Base-by-base conservation (phyloP, 2,329 filamentous ascomycete genomes). In the Talaromyces sp. region DNA sequence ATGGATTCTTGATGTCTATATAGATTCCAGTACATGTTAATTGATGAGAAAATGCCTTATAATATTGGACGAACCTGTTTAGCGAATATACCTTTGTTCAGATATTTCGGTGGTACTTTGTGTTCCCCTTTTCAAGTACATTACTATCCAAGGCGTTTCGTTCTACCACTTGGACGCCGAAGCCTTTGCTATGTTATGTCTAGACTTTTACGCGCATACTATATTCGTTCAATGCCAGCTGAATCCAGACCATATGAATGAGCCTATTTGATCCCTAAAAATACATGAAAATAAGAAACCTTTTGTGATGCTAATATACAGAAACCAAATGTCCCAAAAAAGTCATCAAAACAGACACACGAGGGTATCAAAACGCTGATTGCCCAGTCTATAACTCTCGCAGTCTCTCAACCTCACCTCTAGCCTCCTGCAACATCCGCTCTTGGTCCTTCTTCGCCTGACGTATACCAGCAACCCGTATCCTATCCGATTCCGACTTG, bases 371-470 rank as follows among this genome's bases (percentile, higher is more conserved):
- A 58, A 22, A 34, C n/a, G 47, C 38, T 40, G 8, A 61, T 19
- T 25, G n/a, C 22, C 29, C 19, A 67, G 70, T 58, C 58, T 71
- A 76, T 63, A 76, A 69, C 68, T 74, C 70, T 68, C 74, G 76
- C 70, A 80, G 69, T 70, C 75, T 79, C 68, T 80, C 79, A 27
- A 79, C 75, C 67, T 80, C 79, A 67, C 78, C 79, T 67, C 76
- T 75, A 27, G 80, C 80, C 67, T 78, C 78, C 68, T 77, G 73
- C 68, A 82, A 69, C 72, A 82, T 78, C 40, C 75, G 74, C 71
- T 80, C 77, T 70, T 82, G 77, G 65, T 81, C 80, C 72, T 78
- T 78, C 72, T 79, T 79, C 38, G 75, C 75, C 69, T 82, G 79
- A 11, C 79, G 74, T 63, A 78, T 78, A 49, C 63, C 72, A 19